Percentiles rank a stretch among this genome's conserved stretches.
These are phyloP conservation scores for Boletus patriciae DNA, from an alignment of 768 basidiomycete genomes.

Conservation along the genomic window DNA sequence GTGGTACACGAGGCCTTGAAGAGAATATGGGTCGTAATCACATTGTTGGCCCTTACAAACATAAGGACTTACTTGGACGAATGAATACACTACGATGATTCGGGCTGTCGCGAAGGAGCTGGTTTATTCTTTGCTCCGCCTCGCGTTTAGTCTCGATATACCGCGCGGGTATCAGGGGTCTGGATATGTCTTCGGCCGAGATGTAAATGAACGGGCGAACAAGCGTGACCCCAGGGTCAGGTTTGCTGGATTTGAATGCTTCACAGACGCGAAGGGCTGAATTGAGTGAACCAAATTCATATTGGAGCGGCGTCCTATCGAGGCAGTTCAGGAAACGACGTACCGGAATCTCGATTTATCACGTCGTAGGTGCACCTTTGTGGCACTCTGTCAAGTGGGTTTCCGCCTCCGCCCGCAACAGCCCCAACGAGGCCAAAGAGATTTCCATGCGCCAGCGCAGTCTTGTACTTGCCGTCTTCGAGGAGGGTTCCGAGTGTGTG, in stretches of 20 bases:
- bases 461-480: slow-evolving; percentile 80
- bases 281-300: slow-evolving; percentile 13
- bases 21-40: slow-evolving; percentile 10
- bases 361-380: slow-evolving; percentile 62
- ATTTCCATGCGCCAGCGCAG: slow-evolving; percentile 60
- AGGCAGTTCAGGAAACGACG: slow-evolving; percentile 29
- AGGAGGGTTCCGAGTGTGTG: slow-evolving; percentile 92
- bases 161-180: slow-evolving; percentile 78
- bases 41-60: slow-evolving; percentile 10
- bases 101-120: slow-evolving; percentile 45
- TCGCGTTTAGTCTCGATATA: slow-evolving; percentile 96
- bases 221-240: slow-evolving; percentile 30
- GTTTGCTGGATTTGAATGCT: slow-evolving; percentile 58
- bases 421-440: slow-evolving; percentile 50
- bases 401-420: slow-evolving; percentile 44
- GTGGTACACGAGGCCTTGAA: slow-evolving; percentile 90
- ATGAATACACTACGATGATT: slow-evolving; percentile 74
- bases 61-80: slow-evolving; percentile 72
- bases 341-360: slow-evolving; percentile 90
- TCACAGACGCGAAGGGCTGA: slow-evolving; percentile 75
- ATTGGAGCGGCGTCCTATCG: slow-evolving; percentile 1
- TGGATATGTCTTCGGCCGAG: slow-evolving; percentile 85
- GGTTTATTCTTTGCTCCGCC: slow-evolving; percentile 71
- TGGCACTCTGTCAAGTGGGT: slow-evolving; percentile 59
- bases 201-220: slow-evolving; percentile 84